Base-by-base conservation (phyloP, 768 basidiomycete species). In the Holtermanniella nyarrowii region DNA sequence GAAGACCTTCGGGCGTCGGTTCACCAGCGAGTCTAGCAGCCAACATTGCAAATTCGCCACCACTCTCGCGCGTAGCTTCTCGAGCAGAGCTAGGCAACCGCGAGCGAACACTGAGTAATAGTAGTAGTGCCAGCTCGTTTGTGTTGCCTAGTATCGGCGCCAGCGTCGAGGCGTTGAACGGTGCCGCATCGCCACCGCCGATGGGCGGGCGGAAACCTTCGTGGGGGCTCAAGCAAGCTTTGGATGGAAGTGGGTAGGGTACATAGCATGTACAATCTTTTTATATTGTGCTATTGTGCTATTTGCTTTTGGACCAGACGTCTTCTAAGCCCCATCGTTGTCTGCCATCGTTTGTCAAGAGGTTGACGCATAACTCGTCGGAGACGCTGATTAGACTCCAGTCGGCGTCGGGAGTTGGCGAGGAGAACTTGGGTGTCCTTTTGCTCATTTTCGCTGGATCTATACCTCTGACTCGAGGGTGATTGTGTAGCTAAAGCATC, bases 251-350 rank as follows among this genome's bases (percentile, higher is more conserved):
- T 16, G 31, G 16, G 31, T 37, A 37, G 31, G 16, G 31, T 37
- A 16, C 16, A n/a, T n/a, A n/a, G 10, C 31, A 16, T 37, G 31
- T 37, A 37, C 7, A 37, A 37, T 37, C 31, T 7, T 37, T 37
- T 16, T 7, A 16, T 37, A 37, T 16, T 37, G 16, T 37, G 31
- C 31, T 37, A 37, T 16, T n/a, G n/a, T n/a, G n/a, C n/a, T n/a
- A n/a, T n/a, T n/a, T n/a, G n/a, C n/a, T n/a, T 16, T 37, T 37
- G 31, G 10, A 48, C 55, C 55, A 56, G 25, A 43, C 49, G 4
- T 48, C 50, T 23, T 53, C 55, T 18, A 56, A 25, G n/a, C 48
- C 55, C 55, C 55, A 56, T 23, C 44, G 51, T 40, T 52, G 40
- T 16, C 50, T 27, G 18, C 56, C 56, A 25, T 53, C 56, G 2